Evolutionary conservation across 345 rosid species (phyloP), one percentile per base, ranked within the genome.

Genomic region (Adansonia digitata): DNA sequence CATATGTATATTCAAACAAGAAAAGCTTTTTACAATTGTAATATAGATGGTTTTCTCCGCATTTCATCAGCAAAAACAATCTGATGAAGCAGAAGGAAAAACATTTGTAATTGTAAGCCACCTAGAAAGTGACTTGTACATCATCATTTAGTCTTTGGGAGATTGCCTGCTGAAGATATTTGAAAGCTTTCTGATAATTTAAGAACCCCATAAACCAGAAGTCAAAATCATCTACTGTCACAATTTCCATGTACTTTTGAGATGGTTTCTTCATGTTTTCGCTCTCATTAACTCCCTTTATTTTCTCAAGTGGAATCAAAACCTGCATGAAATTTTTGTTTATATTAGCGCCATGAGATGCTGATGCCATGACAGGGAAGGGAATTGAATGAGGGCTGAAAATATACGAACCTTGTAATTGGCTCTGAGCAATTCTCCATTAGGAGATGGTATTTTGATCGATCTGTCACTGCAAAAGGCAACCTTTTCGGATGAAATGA

Each of bases 121-220:
- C 63, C 71, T 77, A 49, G 61, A 64, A 42, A 72, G 82, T 80
- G 82, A 60, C 81, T 52, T 27, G 52, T 49, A 22, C 64, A 48
- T 53, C 74, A 64, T 68, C 74, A 43, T 82, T 75, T 46, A 71
- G 35, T 75, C 73, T 60, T 57, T 75, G 75, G 57, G 85, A 82
- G 40, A 83, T 55, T 24, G 93, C 88, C 26, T 81, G 85, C 72
- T 86, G 88, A 67, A 91, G 87, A 74, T 72, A 73, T 69, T 82
- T 86, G 77, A 88, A 80, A 71, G 97, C 89, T 80, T 88, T 94
- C 81, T 88, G 89, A 71, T 85, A 82, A 72, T 89, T 92, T 39
- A 84, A 65, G 84, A 94, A 92, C 0, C 98, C 98, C 94, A 94
- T 90, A 60, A 94, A 91, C 97, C 97, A 91, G 90, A 94, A 94